Percentiles rank a stretch among this genome's conserved stretches.
Evolutionary conservation across 352 stramenopile species (phyloP).

Genomic region (Phytopythium sindhum): DNA sequence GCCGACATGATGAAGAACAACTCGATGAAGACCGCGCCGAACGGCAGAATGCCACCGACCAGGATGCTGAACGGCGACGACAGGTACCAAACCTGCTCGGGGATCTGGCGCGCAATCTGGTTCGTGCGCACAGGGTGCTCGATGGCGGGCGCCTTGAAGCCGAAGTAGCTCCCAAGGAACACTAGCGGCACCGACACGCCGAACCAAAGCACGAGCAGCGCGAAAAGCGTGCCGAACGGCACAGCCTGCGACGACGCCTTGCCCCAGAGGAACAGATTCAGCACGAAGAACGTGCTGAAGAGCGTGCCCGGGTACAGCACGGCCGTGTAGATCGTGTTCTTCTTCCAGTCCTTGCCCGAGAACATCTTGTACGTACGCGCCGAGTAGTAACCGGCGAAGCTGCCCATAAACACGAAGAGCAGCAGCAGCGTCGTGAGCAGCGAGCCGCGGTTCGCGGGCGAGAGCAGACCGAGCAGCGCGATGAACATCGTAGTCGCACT

Average conservation of each 20-base stretch:
- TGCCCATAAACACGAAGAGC: conserved; percentile 98
- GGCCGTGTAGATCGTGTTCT: conserved; percentile 95
- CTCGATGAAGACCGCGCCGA: conserved; percentile 99
- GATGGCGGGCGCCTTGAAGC: conserved; percentile 85
- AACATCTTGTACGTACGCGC: conserved; percentile 99
- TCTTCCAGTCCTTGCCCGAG: conserved; percentile 96
- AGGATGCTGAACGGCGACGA: conserved; percentile 92
- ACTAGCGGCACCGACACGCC: conserved; percentile 97
- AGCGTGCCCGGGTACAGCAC: conserved; percentile 93
- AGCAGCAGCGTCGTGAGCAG: conserved; percentile 96
- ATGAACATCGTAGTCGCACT: conserved; percentile 95
- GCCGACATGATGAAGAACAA: conserved; percentile 99
- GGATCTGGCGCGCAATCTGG: conserved; percentile 90
- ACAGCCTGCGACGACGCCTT: conserved; percentile 88
- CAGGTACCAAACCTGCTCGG: conserved; percentile 96
- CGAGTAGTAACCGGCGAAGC: conserved; percentile 95
- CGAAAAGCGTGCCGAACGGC: conserved; percentile 96
- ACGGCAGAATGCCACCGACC: conserved; percentile 97
- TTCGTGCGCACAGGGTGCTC: conserved; percentile 90
- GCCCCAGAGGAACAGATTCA: conserved; percentile 95
- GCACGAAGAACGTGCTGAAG: conserved; percentile 93
- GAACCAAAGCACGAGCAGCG: conserved; percentile 97
- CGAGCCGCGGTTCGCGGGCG: conserved; percentile 95
- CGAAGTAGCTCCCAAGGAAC: conserved; percentile 98
- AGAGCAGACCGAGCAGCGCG: conserved; percentile 93